Evolutionary conservation across 768 basidiomycete species (phyloP).

Genomic region (Kondoa malvinella): DNA sequence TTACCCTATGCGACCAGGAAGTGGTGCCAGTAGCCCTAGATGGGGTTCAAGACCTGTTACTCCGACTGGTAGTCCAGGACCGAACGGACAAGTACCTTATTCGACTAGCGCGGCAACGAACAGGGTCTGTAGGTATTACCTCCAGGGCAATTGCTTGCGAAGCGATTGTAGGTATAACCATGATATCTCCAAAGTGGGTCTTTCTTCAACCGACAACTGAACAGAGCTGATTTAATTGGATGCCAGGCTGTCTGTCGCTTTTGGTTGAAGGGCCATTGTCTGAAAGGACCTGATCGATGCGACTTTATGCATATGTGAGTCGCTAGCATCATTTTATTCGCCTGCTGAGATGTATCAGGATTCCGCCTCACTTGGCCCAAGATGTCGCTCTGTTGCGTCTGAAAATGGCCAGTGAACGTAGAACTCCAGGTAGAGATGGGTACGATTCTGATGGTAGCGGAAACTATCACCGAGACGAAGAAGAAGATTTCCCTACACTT

Average conservation of each 20-base stretch:
- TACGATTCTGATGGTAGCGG: conserved; percentile 32
- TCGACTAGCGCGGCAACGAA: conserved; percentile 34
- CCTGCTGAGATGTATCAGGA: conserved; percentile 15
- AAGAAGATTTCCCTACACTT: conserved; percentile 29
- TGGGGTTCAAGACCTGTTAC: conserved; percentile 24
- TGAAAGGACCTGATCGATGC: conserved; percentile 63
- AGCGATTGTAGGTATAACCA: conserved; percentile 78
- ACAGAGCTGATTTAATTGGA: conserved; percentile 5
- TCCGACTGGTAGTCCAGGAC: conserved; percentile 20
- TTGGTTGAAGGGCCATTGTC: conserved; percentile 93
- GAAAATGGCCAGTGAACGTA: conserved; percentile 29
- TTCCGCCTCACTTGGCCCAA: conserved; percentile 29
- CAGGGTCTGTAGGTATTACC: conserved; percentile 86
- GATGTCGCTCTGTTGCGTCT: conserved; percentile 24
- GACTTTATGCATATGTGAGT: conserved; percentile 76
- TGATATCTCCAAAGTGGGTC: conserved; percentile 38
- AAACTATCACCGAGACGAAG: conserved; percentile 18
- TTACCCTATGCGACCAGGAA: conserved; percentile 26
- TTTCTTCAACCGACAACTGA: not conserved
- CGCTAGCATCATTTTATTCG: conserved; percentile 32
- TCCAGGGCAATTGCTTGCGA: conserved; percentile 85
- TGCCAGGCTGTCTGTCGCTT: conserved; percentile 55
- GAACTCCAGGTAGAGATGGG: conserved; percentile 29
- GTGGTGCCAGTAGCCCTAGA: conserved; percentile 13
- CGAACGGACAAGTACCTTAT: conserved; percentile 25